phyloP scores from a whole-genome alignment of 441 rosid species.

The Euphorbia schlechtendalii region DNA sequence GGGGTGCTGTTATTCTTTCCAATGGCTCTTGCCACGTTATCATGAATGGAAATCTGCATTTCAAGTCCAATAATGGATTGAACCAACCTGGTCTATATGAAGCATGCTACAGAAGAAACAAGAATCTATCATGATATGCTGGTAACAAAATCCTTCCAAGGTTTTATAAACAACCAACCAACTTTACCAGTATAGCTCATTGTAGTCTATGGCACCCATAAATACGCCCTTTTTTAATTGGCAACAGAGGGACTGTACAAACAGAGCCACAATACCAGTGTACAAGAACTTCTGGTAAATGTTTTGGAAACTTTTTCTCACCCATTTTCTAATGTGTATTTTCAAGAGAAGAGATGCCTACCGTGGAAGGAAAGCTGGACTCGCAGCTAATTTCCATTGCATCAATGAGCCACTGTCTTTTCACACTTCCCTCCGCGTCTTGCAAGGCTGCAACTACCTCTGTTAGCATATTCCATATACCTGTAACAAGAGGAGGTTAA shows the following conservation, averaged over 20 bases:
- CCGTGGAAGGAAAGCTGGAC: conserved; percentile 74
- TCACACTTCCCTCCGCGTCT: conserved; percentile 56
- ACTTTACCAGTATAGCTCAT: neutral
- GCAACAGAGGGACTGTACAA: neutral
- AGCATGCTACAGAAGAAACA: neutral
- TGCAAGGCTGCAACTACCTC: conserved; percentile 72
- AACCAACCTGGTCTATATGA: neutral
- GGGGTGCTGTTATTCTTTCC: neutral
- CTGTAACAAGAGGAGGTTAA: conserved; percentile 31
- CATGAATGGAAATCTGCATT: neutral
- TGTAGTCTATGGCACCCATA: neutral
- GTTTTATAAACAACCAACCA: neutral
- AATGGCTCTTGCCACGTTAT: neutral
- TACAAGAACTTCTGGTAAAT: neutral
- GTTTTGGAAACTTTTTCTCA: neutral
- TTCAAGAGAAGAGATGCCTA: conserved; percentile 26
- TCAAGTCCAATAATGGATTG: neutral
- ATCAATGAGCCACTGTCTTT: conserved; percentile 84
- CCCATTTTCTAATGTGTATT: neutral
- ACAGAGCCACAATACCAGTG: neutral
- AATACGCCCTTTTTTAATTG: neutral
- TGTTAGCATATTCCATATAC: conserved; percentile 59
- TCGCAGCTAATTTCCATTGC: conserved; percentile 83
- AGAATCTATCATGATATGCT: neutral
- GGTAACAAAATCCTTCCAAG: neutral